Evolutionary conservation across 192 early-diverging fungal species (phyloP), one percentile per base, ranked within the genome.

Genomic region (Coemansia sp.): DNA sequence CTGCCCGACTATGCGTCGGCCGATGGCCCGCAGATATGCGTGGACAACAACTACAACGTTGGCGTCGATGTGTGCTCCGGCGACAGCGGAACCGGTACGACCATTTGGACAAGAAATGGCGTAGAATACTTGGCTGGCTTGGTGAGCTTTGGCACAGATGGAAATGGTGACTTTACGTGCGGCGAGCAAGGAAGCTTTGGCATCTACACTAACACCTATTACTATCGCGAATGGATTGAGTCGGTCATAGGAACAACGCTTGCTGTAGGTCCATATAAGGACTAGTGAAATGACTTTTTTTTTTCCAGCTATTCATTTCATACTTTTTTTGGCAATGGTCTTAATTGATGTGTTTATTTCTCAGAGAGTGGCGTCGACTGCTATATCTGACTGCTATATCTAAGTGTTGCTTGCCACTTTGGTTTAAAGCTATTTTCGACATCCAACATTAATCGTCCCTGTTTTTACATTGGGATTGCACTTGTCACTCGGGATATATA

Each of bases 101-200:
- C 71, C 0, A 62, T 74, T 19, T 30, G 36, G 20, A 30, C 54
- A n/a, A 28, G 51, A 9, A 63, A 64, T 1, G 65, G 65, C 32
- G 56, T 20, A 3, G 30, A 66, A 24, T 80, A 80, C 28, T 50
- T 68, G 35, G 71, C 72, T 36, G 77, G 77, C 39, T 52, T 80
- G 22, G 77, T 80, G 30, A 80, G 77, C 65, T 80, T 68, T 20
- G 77, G 77, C 10, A 64, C 64, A 11, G 61, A 74, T 55, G 51
- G 24, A 16, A 35, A 59, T 8, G 64, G 61, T 6, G 62, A 68
- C 14, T 35, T 64, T 9, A 80, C 77, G 0, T 80, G 77, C 24
- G 77, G 77, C 8, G 77, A 80, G 36, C 52, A 61, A 9, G 72
- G 65, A 24, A 74, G 77, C 61, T 80, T 80, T 74, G 77, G 77